These are phyloP conservation scores for Hygrophoropsis aurantiaca DNA, from an alignment of 768 basidiomycete species.

Conservation along the genomic window DNA sequence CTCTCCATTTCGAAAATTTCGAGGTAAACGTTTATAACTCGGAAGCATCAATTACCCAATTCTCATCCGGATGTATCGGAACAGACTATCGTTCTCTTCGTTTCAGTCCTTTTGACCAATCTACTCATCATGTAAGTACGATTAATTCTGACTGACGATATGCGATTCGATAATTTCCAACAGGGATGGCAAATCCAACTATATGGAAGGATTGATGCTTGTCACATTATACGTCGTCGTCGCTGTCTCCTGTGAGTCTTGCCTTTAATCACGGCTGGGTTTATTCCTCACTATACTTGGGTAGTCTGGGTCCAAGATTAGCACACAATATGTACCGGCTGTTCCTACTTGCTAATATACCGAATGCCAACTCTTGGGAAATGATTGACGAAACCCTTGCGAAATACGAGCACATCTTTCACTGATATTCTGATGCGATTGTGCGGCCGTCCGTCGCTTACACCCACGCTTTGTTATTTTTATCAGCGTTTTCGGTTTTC, in stretches of 20 bases:
- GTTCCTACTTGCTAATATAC: no score
- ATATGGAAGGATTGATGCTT: slow-evolving; percentile 87
- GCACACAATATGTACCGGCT: no score
- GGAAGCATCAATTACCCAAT: neutral
- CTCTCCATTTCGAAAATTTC: slow-evolving; percentile 83
- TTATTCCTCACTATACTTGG: neutral
- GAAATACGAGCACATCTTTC: no score
- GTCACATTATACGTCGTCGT: slow-evolving; percentile 36
- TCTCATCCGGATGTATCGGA: slow-evolving; percentile 2
- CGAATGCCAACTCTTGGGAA: no score
- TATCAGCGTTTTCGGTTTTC: no score
- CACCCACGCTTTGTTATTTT: no score
- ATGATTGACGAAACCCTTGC: no score
- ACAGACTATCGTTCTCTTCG: slow-evolving; percentile 81
- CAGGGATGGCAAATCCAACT: slow-evolving; percentile 84
- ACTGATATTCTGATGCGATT: no score
- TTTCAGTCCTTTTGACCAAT: slow-evolving; percentile 86
- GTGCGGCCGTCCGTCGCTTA: no score
- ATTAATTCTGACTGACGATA: neutral
- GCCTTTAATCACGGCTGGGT: neutral
- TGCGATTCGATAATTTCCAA: neutral
- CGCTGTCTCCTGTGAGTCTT: slow-evolving; percentile 38
- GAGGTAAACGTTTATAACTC: slow-evolving; percentile 47
- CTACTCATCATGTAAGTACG: slow-evolving; percentile 66
- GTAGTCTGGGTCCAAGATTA: slow-evolving; percentile 11